phyloP scores from a whole-genome alignment of 2,329 filamentous ascomycete species.

The Botrytis pseudocinerea region DNA sequence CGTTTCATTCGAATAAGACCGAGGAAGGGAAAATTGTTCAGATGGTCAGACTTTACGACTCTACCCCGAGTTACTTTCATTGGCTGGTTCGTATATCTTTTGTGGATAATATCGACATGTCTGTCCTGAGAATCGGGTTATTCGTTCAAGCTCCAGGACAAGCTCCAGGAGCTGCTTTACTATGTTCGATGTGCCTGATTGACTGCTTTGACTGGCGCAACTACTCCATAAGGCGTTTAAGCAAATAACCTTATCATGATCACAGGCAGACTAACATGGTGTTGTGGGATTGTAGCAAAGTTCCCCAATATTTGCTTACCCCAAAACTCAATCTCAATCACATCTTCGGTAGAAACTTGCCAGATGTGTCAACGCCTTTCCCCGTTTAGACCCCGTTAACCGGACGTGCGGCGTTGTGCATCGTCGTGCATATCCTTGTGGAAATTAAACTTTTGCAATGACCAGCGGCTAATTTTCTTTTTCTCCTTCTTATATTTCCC shows the following conservation, averaged over 20 bases:
- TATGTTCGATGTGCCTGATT: neutral
- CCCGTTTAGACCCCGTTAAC: neutral
- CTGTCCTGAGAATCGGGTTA: too few relatives aligned
- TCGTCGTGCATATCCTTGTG: neutral
- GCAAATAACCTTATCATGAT: neutral
- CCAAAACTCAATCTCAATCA: neutral
- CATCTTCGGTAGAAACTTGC: neutral
- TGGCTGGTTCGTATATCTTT: neutral
- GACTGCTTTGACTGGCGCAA: neutral
- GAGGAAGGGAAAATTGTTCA: neutral
- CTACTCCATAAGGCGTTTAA: neutral
- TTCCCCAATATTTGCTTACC: neutral
- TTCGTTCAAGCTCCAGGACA: neutral
- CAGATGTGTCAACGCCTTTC: neutral
- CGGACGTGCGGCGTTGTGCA: neutral
- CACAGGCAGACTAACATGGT: neutral
- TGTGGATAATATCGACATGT: neutral
- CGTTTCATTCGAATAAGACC: neutral
- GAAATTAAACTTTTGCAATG: slow-evolving; percentile 2
- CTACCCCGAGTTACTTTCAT: neutral
- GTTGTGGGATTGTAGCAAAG: neutral
- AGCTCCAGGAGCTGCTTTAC: neutral
- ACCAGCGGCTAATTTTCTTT: neutral
- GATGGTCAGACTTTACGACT: neutral
- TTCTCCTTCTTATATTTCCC: neutral